These are phyloP conservation scores for Cladorrhinum samala DNA, from an alignment of 495 filamentous ascomycete species.

Conservation along the genomic window DNA sequence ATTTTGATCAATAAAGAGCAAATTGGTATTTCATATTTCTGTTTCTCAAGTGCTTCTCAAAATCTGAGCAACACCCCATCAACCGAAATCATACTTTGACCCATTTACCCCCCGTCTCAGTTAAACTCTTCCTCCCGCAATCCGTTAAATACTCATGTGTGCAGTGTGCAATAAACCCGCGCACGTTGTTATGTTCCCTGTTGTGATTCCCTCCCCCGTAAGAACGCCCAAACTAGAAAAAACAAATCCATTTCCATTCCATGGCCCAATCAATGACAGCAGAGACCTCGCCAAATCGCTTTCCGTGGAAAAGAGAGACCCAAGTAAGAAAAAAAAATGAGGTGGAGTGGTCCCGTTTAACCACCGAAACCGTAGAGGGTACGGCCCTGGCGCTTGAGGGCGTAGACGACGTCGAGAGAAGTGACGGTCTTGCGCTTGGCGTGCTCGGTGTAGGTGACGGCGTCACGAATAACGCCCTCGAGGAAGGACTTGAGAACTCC, in stretches of 20 bases:
- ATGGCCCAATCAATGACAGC: neutral
- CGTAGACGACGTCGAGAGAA: slow-evolving; percentile 91
- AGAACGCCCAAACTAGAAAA: neutral
- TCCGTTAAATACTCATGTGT: no score
- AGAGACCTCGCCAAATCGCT: neutral
- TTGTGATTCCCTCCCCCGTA: neutral
- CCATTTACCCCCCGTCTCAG: no score
- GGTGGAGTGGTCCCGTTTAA: no score
- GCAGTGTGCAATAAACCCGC: no score
- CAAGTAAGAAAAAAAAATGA: no score
- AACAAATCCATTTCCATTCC: neutral
- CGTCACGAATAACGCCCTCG: slow-evolving; percentile 97
- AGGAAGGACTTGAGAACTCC: slow-evolving; percentile 99
- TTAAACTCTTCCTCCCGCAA: no score
- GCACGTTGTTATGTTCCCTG: neutral
- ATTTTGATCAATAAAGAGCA: no score
- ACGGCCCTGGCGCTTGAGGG: slow-evolving; percentile 90
- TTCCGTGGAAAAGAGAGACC: neutral
- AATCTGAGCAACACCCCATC: neutral
- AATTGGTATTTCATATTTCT: no score
- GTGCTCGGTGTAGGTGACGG: slow-evolving; percentile 96
- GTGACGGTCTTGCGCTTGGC: slow-evolving; percentile 98
- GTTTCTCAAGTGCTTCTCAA: neutral
- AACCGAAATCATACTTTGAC: no score
- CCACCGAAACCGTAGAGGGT: slow-evolving; percentile 98